Evolutionary conservation across 2,329 filamentous ascomycete genomes (phyloP).

Genomic region (Moelleriella libera): DNA sequence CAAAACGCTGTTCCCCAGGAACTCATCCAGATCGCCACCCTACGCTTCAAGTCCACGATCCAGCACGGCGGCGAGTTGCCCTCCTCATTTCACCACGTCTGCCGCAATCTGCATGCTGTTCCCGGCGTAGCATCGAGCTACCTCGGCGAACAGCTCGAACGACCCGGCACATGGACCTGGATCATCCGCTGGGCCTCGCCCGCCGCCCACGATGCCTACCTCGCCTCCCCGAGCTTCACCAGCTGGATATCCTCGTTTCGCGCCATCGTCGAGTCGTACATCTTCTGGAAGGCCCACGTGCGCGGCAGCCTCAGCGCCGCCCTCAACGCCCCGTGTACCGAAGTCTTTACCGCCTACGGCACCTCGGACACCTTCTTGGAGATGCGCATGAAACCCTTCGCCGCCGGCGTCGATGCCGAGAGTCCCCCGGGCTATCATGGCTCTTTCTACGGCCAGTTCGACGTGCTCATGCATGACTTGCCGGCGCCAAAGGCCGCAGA

Average conservation of each 20-base stretch:
- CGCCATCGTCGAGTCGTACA: constrained; percentile 13
- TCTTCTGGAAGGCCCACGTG: constrained; percentile 10
- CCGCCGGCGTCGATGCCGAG: constrained; percentile 9
- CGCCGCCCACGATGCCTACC: constrained; percentile 22
- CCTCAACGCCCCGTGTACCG: constrained; percentile 21
- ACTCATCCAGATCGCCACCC: constrained; percentile 15
- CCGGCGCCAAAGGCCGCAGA: constrained; percentile 10
- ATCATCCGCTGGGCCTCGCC: constrained; percentile 19
- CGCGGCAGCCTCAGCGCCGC: constrained; percentile 11
- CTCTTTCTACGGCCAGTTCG: constrained; percentile 18
- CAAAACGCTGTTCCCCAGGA: constrained; percentile 12
- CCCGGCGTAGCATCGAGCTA: constrained; percentile 19
- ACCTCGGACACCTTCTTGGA: constrained; percentile 16
- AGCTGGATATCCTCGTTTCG: constrained; percentile 23
- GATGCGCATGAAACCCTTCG: constrained; percentile 15
- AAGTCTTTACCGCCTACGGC: constrained; percentile 21
- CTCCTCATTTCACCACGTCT: constrained; percentile 9
- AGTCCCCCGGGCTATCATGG: constrained; percentile 16
- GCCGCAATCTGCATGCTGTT: constrained; percentile 14
- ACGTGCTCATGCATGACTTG: constrained; percentile 13
- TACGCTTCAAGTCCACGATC: constrained; percentile 15
- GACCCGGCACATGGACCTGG: constrained; percentile 16
- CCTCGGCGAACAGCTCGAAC: constrained; percentile 19
- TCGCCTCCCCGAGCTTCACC: constrained; percentile 23
- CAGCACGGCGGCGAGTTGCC: background rate